Base-by-base conservation (phyloP, 1,139 yeast species). In the Candida sanyaensis region DNA sequence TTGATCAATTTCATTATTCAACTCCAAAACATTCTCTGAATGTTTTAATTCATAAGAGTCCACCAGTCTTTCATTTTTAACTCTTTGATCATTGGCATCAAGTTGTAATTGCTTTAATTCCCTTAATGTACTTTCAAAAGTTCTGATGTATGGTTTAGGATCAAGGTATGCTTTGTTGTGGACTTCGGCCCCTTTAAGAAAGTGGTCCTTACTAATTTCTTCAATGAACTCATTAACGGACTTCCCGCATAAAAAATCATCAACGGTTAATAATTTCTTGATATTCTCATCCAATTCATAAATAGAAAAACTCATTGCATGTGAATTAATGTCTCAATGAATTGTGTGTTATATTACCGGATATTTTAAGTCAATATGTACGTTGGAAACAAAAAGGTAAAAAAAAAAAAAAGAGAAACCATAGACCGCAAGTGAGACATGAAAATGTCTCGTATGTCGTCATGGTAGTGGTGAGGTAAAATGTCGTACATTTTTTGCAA, bases 131-230 rank as follows among this genome's bases (percentile, higher is more conserved):
- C 93, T 83, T 65, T 92, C 98, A 65, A 93, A 92, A 0, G 97
- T 89, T 59, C 97, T 80, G 46, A 93, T 93, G 63, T 89, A 92
- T 1, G 99, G 99, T 57, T 89, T 91, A 1, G 99, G 97, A 63
- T 93, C 97, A 47, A 87, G 65, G 62, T 79, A 79, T 46, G 79
- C 80, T 37, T 78, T 63, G 46, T 78, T 73, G 56, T 78, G 77
- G 42, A 80, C 84, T 54, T 79, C 83, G 6, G 82, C 78, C 12
- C 78, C 79, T 59, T 74, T 78, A 40, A 78, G 62, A 32, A 80
- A 72, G 54, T 86, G 88, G 58, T 86, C 91, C 58, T 84, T 83
- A 53, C 95, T 83, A 56, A 93, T 73, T 60, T 83, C 87, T 63
- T 92, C 96, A 26, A 93, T 83, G 63, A 93, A 92, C 47, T 88